A percentile compares a stretch with the other conserved stretches of the same genome.
phyloP scores from a whole-genome alignment of 805 yeast genomes.

The Lipomyces starkeyi region DNA sequence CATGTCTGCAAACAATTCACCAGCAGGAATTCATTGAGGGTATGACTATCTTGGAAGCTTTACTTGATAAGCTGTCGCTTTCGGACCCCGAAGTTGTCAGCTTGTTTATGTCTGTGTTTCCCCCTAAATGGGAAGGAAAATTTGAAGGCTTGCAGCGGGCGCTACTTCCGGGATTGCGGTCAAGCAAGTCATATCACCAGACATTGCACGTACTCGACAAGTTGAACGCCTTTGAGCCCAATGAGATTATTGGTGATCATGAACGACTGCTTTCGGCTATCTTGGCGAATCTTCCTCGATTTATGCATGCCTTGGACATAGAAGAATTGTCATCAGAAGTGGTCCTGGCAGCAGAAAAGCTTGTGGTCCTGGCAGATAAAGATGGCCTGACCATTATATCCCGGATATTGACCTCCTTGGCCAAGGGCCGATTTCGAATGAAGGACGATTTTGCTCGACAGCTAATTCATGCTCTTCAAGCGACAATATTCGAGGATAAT shows the following conservation, averaged over 20 bases:
- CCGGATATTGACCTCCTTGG: constrained; percentile 74
- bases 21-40: constrained; percentile 93
- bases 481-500: constrained; percentile 71
- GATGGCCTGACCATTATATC: constrained; percentile 64
- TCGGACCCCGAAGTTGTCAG: constrained; percentile 85
- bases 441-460: constrained; percentile 88
- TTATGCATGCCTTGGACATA: constrained; percentile 76
- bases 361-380: constrained; percentile 66
- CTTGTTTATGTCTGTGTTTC: constrained; percentile 83
- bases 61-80: constrained; percentile 83
- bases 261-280: constrained; percentile 73
- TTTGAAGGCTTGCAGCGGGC: constrained; percentile 86
- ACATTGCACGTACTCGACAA: constrained; percentile 75
- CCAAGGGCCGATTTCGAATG: constrained; percentile 82
- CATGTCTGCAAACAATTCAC: constrained; percentile 85
- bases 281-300: constrained; percentile 81
- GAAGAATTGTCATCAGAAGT: constrained; percentile 59
- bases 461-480: constrained; percentile 70
- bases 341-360: constrained; percentile 58
- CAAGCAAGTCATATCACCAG: constrained; percentile 78
- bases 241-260: constrained; percentile 75
- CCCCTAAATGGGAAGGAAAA: constrained; percentile 93
- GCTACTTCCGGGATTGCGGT: constrained; percentile 81
- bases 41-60: constrained; percentile 77
- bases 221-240: constrained; percentile 67